These are phyloP conservation scores for Microsporum ferrugineum DNA, from an alignment of 2,329 filamentous ascomycete species.

Conservation along the genomic window DNA sequence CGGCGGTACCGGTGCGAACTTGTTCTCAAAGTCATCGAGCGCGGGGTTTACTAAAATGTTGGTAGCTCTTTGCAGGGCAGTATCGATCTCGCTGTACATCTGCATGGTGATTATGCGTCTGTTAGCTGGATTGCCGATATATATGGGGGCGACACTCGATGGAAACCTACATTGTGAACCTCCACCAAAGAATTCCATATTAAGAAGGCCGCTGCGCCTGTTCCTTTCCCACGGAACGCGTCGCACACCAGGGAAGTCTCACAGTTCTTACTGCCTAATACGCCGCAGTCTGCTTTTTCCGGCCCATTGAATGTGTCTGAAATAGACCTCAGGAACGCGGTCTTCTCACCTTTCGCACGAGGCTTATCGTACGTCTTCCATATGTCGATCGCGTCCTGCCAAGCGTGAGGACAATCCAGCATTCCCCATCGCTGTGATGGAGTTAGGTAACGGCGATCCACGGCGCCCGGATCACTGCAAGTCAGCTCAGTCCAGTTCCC, in stretches of 20 bases:
- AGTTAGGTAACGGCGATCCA: neutral
- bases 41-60: neutral
- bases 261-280: neutral
- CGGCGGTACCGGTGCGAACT: conserved; percentile 14
- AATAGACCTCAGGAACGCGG: neutral
- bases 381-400: neutral
- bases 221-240: neutral
- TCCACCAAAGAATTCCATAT: conserved; percentile 11
- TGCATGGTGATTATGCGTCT: neutral
- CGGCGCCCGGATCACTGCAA: neutral
- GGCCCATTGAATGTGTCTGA: neutral
- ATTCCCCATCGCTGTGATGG: neutral
- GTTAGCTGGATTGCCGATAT: neutral
- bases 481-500: neutral
- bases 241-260: neutral
- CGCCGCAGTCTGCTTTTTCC: neutral
- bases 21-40: conserved; percentile 12
- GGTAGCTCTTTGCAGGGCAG: neutral
- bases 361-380: neutral
- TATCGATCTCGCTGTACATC: neutral
- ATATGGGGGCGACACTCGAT: neutral
- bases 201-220: conserved; percentile 13
- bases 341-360: neutral
- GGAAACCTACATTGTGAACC: neutral
- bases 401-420: neutral